Evolutionary conservation across 1,284 basidiomycete genomes (phyloP), one percentile per base, ranked within the genome.

Genomic region (Apiotrichum domesticum): DNA sequence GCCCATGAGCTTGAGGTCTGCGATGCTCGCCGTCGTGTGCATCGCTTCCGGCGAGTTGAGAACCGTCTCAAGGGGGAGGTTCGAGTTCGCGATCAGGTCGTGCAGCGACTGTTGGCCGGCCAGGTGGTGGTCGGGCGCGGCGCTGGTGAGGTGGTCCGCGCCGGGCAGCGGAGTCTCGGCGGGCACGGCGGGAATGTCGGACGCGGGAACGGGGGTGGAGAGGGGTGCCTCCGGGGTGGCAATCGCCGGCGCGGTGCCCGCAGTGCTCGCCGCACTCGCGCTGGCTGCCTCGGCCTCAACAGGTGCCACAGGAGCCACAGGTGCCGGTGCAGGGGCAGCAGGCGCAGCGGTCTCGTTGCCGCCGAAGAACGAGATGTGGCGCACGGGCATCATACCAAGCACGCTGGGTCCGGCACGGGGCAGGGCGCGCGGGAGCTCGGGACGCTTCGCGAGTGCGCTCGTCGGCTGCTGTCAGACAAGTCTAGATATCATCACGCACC

Each of bases 1-100:
- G 3, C 89, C 92, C 43, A 92, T 79, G 10, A 85, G 82, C 21
- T 85, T 81, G 40, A 95, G 80, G 76, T 94, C 90, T 0, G 90
- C 89, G 37, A 85, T 83, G 62, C 88, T 84, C 40, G 90, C 67
- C 21, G 68, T 68, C 0, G 74, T 72, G 57, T 73, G 67, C 14
- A 77, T 59, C 4, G 74, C 76, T 62, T 76, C 74, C 3, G 68
- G 71, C 21, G 75, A 71, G 39, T 71, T 63, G 44, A 77, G 67
- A 29, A 78, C 70, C 43, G 73, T 67, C 29, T 70, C 55, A 6
- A 77, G 58, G 1, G 68, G 62, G 46, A 69, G 62, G 32, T 65
- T 63, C 8, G 71, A 68, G 61, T 73, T 65, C 35, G 60, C 62
- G 41, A 76, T 63, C n/a, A 77, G 63, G 51, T 76, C 69, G 46